Evolutionary conservation across 2,329 filamentous ascomycete genomes (phyloP).

Genomic region (Paraconiothyrium brasiliense): DNA sequence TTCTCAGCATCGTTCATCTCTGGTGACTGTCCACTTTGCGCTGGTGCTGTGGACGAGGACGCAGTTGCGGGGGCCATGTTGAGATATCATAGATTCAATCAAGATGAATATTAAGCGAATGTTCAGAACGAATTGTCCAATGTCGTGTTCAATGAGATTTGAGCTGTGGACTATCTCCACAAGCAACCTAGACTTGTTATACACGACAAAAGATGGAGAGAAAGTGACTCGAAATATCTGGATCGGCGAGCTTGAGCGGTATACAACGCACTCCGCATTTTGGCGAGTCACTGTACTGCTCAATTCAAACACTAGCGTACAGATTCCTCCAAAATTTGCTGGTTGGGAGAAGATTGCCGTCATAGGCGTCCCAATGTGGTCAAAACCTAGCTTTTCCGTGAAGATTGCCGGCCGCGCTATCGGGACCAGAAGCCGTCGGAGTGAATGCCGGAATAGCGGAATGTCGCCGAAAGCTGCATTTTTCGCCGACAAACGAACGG

Average conservation of each 20-base stretch:
- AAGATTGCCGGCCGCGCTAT: constrained; percentile 16
- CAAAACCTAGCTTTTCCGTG: constrained; percentile 17
- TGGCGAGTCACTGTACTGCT: constrained; percentile 20
- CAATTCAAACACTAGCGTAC: constrained; percentile 29
- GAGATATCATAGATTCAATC: constrained; percentile 31
- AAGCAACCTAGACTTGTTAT: neutral
- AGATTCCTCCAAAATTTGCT: constrained; percentile 17
- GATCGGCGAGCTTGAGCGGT: constrained; percentile 5
- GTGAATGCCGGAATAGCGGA: constrained; percentile 1
- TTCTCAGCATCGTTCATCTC: constrained; percentile 33
- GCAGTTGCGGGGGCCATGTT: constrained; percentile 39
- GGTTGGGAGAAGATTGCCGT: constrained; percentile 6
- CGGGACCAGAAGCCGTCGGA: neutral
- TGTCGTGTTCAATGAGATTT: neutral
- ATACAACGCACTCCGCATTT: constrained; percentile 2
- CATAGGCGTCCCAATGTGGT: constrained; percentile 13
- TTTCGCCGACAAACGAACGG: neutral
- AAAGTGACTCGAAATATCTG: neutral
- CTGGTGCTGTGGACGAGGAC: constrained; percentile 30
- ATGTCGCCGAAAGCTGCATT: neutral
- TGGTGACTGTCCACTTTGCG: constrained; percentile 18
- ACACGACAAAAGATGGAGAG: neutral
- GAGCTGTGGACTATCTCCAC: neutral
- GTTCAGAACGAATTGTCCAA: neutral
- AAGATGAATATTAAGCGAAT: neutral